These are phyloP conservation scores for Chytriomyces confervae DNA, from an alignment of 192 early-diverging fungal species.

Conservation along the genomic window DNA sequence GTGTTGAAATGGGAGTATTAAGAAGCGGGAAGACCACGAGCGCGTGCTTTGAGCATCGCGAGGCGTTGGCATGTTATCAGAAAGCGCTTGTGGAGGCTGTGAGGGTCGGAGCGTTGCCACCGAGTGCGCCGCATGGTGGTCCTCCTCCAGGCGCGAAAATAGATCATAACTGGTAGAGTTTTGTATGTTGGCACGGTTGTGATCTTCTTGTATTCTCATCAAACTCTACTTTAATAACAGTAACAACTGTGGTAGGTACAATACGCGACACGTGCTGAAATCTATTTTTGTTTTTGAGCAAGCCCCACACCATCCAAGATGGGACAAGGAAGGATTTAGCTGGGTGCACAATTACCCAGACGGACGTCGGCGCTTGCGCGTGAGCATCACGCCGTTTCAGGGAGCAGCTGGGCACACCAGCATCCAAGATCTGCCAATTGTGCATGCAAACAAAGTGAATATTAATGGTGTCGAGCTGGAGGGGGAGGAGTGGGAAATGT, in stretches of 20 bases:
- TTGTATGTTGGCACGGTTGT: background rate
- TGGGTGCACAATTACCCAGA: slow-evolving; percentile 39
- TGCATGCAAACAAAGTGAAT: slow-evolving; percentile 28
- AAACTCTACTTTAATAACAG: slow-evolving; percentile 33
- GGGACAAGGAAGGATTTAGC: slow-evolving; percentile 34
- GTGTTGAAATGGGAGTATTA: slow-evolving; percentile 37
- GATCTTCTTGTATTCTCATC: background rate
- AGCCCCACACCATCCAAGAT: slow-evolving; percentile 29
- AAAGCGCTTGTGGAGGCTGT: slow-evolving; percentile 29
- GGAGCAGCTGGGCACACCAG: slow-evolving; percentile 19
- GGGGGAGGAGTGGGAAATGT: slow-evolving; percentile 21
- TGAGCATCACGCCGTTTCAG: slow-evolving; percentile 31
- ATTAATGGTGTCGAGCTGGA: slow-evolving; percentile 26
- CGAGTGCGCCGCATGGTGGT: slow-evolving; percentile 31
- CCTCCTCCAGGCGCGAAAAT: slow-evolving; percentile 32
- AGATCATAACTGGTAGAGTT: slow-evolving; percentile 17
- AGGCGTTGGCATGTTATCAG: slow-evolving; percentile 50
- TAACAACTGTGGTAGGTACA: slow-evolving; percentile 43
- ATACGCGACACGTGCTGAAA: slow-evolving; percentile 34
- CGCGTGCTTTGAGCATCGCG: slow-evolving; percentile 55
- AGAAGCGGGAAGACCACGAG: slow-evolving; percentile 13
- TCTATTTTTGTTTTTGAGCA: slow-evolving; percentile 49
- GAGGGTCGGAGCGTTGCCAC: slow-evolving; percentile 34
- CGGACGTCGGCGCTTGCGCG: slow-evolving; percentile 22
- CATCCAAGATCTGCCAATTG: slow-evolving; percentile 35